Percentiles rank a stretch among this genome's conserved stretches.
These are phyloP conservation scores for Myriosclerotinia duriaeana DNA, from an alignment of 2,329 filamentous ascomycete species.

Conservation along the genomic window DNA sequence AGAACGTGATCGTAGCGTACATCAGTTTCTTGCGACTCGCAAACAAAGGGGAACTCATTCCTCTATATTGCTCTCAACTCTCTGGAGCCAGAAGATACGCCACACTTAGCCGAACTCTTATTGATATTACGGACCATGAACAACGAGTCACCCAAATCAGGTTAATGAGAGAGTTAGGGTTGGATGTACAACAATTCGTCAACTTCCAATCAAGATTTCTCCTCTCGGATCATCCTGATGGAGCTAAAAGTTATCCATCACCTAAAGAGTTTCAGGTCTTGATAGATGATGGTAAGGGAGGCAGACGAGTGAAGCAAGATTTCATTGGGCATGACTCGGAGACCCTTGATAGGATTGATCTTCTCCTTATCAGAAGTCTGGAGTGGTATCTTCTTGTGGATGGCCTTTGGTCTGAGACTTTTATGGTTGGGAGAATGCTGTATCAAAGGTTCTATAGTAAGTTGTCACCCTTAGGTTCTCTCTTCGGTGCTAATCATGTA, in stretches of 20 bases:
- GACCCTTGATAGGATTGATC: conserved; percentile 62
- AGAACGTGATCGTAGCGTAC: conserved; percentile 79
- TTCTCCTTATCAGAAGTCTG: conserved; percentile 71
- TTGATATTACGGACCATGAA: conserved; percentile 64
- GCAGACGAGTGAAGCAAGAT: conserved; percentile 65
- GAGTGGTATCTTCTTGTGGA: conserved; percentile 82
- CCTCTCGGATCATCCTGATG: conserved; percentile 51
- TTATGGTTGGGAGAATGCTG: conserved; percentile 66
- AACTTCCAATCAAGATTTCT: conserved; percentile 61
- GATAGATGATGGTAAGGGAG: conserved; percentile 47
- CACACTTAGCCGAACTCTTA: conserved; percentile 73
- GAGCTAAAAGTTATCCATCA: conserved; percentile 43
- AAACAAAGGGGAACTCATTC: conserved; percentile 74
- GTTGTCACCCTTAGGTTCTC: conserved; percentile 42
- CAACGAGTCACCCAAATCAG: conserved; percentile 68
- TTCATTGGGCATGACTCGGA: conserved; percentile 69
- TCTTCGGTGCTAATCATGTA: conserved; percentile 28
- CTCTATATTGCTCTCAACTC: conserved; percentile 83
- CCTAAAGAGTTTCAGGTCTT: conserved; percentile 54
- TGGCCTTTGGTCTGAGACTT: conserved; percentile 69
- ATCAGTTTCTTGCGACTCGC: conserved; percentile 74
- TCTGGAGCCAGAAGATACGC: conserved; percentile 62
- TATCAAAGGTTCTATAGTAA: conserved; percentile 82
- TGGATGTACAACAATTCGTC: conserved; percentile 74
- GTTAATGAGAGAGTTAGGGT: conserved; percentile 71